phyloP scores from a whole-genome alignment of 352 stramenopile species.

The Globisporangium sylvaticum region DNA sequence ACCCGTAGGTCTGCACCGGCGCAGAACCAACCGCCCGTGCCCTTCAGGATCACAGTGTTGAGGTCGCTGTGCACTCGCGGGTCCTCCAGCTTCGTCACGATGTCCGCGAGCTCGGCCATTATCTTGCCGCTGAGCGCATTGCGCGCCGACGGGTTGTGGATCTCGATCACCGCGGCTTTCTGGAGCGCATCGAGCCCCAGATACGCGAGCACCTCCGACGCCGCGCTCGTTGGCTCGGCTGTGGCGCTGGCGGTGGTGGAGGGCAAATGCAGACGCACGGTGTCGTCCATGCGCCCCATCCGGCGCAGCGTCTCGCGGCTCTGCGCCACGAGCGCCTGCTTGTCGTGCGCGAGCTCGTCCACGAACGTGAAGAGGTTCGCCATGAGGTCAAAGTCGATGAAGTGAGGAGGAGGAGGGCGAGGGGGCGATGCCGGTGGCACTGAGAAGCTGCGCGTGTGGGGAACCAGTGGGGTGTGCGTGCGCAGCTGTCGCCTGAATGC shows the following conservation, averaged over 20 bases:
- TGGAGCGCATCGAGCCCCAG: constrained; percentile 23
- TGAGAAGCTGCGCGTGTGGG: background rate
- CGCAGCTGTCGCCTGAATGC: background rate
- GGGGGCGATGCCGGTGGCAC: background rate
- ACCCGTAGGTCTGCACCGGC: constrained; percentile 78
- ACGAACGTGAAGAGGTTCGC: constrained; percentile 52
- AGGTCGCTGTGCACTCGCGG: constrained; percentile 46
- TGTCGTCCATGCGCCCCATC: constrained; percentile 33
- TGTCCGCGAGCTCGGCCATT: constrained; percentile 83
- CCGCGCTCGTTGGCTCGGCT: background rate
- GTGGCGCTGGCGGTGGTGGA: constrained; percentile 13
- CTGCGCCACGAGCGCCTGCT: constrained; percentile 29
- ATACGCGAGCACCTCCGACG: constrained; percentile 4
- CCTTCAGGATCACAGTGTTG: constrained; percentile 56
- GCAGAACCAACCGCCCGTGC: constrained; percentile 75
- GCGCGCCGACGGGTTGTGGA: constrained; percentile 60
- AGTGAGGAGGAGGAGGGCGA: too few relatives aligned
- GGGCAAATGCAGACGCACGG: constrained; percentile 32
- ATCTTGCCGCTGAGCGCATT: constrained; percentile 85
- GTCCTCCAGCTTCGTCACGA: constrained; percentile 58
- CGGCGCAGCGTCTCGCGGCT: constrained; percentile 45
- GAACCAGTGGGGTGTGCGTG: background rate
- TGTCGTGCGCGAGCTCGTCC: constrained; percentile 31
- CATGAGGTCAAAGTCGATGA: constrained; percentile 17
- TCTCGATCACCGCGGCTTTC: constrained; percentile 58